Percentiles rank a stretch among this genome's conserved stretches.
These are phyloP conservation scores for Lagenidium giganteum DNA, from an alignment of 352 stramenopile species.

Conservation along the genomic window DNA sequence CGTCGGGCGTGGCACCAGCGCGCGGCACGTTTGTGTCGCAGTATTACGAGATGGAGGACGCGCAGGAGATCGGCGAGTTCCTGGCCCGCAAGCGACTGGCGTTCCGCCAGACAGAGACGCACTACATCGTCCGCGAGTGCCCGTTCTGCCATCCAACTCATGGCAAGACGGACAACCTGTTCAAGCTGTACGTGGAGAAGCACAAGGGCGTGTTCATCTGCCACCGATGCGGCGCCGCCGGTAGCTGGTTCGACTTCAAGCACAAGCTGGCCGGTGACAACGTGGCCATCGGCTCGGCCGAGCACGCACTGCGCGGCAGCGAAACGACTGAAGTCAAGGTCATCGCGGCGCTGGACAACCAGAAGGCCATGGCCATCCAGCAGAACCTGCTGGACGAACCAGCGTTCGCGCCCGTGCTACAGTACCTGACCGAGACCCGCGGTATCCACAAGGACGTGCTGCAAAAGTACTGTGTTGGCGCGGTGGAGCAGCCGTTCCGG, in stretches of 20 bases:
- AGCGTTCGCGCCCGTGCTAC: conserved; percentile 50
- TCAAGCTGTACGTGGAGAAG: conserved; percentile 87
- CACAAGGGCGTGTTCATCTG: conserved; percentile 78
- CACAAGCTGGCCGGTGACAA: conserved; percentile 63
- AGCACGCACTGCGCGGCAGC: conserved; percentile 28
- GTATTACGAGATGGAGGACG: conserved; percentile 55
- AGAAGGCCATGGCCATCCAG: conserved; percentile 68
- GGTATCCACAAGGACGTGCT: conserved; percentile 54
- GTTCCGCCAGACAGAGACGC: conserved; percentile 51
- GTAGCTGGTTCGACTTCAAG: conserved; percentile 86
- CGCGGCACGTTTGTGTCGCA: conserved; percentile 59
- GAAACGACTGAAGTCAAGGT: conserved; percentile 48
- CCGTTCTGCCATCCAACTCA: conserved; percentile 73
- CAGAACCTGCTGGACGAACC: conserved; percentile 59
- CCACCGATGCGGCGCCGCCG: conserved; percentile 71
- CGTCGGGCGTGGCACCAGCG: background rate
- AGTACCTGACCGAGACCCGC: conserved; percentile 61
- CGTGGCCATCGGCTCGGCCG: conserved; percentile 37
- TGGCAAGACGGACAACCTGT: conserved; percentile 75
- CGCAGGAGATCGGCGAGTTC: conserved; percentile 49
- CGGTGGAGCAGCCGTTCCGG: conserved; percentile 75
- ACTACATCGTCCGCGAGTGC: conserved; percentile 72
- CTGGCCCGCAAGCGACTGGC: conserved; percentile 51
- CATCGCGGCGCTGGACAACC: conserved; percentile 63
- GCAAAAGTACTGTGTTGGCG: conserved; percentile 81